These are phyloP conservation scores for Fusarium sp. DNA, from an alignment of 2,329 filamentous ascomycete genomes.

Conservation along the genomic window DNA sequence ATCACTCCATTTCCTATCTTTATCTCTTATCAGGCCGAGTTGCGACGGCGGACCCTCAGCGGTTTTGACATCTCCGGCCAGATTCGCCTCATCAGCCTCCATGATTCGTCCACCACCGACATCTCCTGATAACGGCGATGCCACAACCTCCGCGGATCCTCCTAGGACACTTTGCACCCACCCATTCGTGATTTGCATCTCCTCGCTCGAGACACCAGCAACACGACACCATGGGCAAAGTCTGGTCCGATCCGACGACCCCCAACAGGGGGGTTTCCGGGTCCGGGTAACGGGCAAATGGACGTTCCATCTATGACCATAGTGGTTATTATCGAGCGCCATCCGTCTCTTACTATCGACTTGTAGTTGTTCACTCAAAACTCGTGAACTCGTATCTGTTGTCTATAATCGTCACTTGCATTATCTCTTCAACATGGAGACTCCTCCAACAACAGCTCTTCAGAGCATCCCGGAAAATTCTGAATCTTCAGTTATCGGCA, in stretches of 20 bases:
- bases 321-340: conserved; percentile 26
- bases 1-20: conserved; percentile 17
- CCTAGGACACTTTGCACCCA: conserved; percentile 28
- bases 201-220: conserved; percentile 42
- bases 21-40: conserved; percentile 34
- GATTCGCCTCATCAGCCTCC: conserved; percentile 32
- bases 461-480: conserved; percentile 21
- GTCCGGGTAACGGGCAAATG: conserved; percentile 15
- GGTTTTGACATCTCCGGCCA: conserved; percentile 44
- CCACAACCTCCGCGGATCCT: conserved; percentile 44
- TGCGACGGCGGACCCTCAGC: conserved; percentile 28
- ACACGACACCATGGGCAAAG: conserved; percentile 30
- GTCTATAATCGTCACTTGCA: conserved; percentile 1
- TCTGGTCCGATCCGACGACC: conserved; percentile 23
- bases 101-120: conserved; percentile 41
- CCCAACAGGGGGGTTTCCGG: conserved; percentile 5
- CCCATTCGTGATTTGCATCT: conserved; percentile 45
- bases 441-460: conserved; percentile 28
- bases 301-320: conserved; percentile 22
- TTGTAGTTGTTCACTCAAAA: conserved; percentile 2
- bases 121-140: conserved; percentile 35
- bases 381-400: conserved; percentile 5
- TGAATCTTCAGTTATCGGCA: conserved; percentile 16
- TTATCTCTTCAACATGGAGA: conserved; percentile 30
- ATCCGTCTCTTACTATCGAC: conserved; percentile 4